Base-by-base conservation (phyloP, 352 stramenopile genomes). In the Aphanomyces invadans region DNA sequence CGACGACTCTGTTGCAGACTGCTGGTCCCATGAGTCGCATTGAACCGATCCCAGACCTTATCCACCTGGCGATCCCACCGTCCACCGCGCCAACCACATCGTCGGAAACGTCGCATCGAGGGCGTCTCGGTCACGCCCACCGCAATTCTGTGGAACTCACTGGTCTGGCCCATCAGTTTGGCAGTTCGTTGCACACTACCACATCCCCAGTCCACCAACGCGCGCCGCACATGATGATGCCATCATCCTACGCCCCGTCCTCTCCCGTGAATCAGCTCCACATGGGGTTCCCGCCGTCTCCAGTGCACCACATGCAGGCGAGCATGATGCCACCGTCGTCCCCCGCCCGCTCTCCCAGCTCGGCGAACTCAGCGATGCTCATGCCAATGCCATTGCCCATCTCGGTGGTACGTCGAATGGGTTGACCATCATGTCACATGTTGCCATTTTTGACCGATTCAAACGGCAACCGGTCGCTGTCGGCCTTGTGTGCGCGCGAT, bases 81-180 rank as follows among this genome's bases (percentile, higher is more conserved):
- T 17, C 49, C 17, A 19, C 49, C 15, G 19, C 49, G 17, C 12
- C 12, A n/a, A n/a, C 44, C 5, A 15, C 25, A 42, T 17, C 25
- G 17, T 31, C n/a, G 32, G 42, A 1, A 1, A 7, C 17, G 33
- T n/a, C 36, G 36, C 36, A 42, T 15, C 36, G 36, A 7, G 36
- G 36, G 15, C 19, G 42, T n/a, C 36, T 23, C 25, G 38, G 60
- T 21, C 60, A 67, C 38, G 28, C 28, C 3, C 48, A 67, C 21
- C 28, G 32, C 33, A 55, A 67, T 26, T 67, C 60, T 39, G 60
- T 60, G 3, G 60, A 67, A 39, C 38, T 67, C n/a, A 59, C 60
- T 21, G n/a, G 38, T 15, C 49, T 67, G n/a, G 56, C 60, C 29
- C 48, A 49, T 26, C 48, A 67, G 12, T 67, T 67, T 44, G 42